Base-by-base conservation (phyloP, 176 grass and related monocot species). In the Avena insularis region DNA sequence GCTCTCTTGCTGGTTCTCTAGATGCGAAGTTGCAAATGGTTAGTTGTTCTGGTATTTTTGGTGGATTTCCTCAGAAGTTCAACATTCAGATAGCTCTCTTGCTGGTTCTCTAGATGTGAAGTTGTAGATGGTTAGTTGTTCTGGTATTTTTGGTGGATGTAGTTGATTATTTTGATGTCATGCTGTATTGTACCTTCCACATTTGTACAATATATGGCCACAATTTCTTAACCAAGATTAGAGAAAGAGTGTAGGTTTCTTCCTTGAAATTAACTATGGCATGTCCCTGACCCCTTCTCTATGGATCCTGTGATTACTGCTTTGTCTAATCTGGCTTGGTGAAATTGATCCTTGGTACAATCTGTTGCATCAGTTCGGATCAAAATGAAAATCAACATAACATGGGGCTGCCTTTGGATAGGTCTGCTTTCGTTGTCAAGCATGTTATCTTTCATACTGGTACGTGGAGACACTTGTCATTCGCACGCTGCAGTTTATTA, bases 61-160 rank as follows among this genome's bases (percentile, higher is more conserved):
- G 57, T 89, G 85, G 82, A 70, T 77, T 21, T 40, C 13, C 49
- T 58, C 12, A 46, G 35, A 83, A 65, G 84, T 17, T 59, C 9
- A 63, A 56, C 70, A 83, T 8, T 56, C 55, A 17, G 46, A 73
- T 54, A 20, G 25, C 29, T 79, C 53, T 15, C 10, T 72, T 79
- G 33, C 67, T 74, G 66, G 75, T 35, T 48, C 33, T 55, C 55
- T n/a, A 19, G 21, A 71, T 48, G 12, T 25, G 27, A 19, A 11
- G 21, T 33, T 33, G 74, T 29, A 75, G 60, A 40, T 16, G 15
- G 38, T 36, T 82, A 0, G 1, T 36, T 15, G 13, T 31, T 25
- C 3, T 84, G 62, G 23, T 40, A 72, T 55, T 91, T 82, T 64
- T 5, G 43, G 57, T 89, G 85, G 82, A 70, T 77, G 40, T 67